Percentiles rank a stretch among this genome's conserved stretches.
phyloP scores from a whole-genome alignment of 371 early-diverging fungal genomes.

The Mucor mucedo region DNA sequence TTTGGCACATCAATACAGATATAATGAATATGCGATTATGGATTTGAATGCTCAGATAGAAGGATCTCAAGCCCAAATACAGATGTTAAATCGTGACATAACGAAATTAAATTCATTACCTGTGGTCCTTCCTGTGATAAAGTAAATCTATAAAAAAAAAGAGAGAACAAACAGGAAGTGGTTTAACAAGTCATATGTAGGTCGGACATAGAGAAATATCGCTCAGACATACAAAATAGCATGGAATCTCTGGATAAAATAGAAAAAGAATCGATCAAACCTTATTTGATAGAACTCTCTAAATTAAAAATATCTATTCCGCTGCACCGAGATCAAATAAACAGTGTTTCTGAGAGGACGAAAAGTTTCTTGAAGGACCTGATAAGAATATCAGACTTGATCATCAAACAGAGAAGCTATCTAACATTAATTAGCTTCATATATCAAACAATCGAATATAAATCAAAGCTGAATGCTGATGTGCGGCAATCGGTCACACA shows the following conservation, averaged over 20 bases:
- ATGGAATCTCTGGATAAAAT: conserved; percentile 4
- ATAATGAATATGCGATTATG: conserved; percentile 20
- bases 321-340: neutral
- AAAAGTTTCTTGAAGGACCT: conserved; percentile 1
- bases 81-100: conserved; percentile 9
- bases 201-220: conserved; percentile 16
- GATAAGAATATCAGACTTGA: neutral
- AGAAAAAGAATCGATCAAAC: conserved; percentile 16
- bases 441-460: too few species aligned
- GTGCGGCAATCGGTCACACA: too few species aligned
- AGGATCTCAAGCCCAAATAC: conserved; percentile 22
- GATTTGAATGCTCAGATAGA: conserved; percentile 23
- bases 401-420: conserved; percentile 16
- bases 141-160: neutral
- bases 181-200: neutral
- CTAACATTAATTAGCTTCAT: neutral
- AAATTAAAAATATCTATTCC: conserved; percentile 4
- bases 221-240: conserved; percentile 9
- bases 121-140: conserved; percentile 21
- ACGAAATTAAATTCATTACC: conserved; percentile 22
- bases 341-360: neutral
- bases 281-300: conserved; percentile 1
- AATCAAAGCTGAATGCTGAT: too few species aligned
- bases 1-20: neutral
- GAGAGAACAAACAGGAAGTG: neutral